Evolutionary conservation across 331 rosid species (phyloP).

Genomic region (Pyrus hybrid): DNA sequence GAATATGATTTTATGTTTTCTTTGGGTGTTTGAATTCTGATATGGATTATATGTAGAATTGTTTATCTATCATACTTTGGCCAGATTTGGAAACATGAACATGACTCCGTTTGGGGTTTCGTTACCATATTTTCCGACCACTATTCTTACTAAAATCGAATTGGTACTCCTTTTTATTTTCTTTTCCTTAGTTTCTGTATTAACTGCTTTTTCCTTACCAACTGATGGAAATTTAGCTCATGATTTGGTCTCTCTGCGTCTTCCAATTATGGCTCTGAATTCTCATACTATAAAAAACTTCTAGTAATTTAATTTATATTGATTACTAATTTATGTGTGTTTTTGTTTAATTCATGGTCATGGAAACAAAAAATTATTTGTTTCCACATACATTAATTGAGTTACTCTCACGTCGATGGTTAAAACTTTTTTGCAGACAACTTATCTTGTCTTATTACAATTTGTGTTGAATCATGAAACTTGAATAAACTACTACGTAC

Average conservation of each 20-base stretch:
- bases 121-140: neutral
- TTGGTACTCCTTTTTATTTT: neutral
- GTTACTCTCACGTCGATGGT: neutral
- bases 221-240: no score
- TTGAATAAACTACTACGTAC: neutral
- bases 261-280: neutral
- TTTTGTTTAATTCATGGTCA: neutral
- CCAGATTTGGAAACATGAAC: neutral
- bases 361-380: neutral
- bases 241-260: neutral
- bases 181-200: neutral
- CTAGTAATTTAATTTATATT: no score
- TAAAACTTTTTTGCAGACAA: neutral
- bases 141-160: neutral
- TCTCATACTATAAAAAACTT: no score
- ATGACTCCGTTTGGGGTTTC: neutral
- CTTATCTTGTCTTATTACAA: neutral
- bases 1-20: neutral
- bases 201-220: neutral
- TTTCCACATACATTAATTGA: no score
- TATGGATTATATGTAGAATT: neutral
- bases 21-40: conserved; percentile 8
- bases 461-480: neutral
- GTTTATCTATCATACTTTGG: neutral
- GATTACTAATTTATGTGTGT: no score